These are phyloP conservation scores for Aspergillus affinis DNA, from an alignment of 495 filamentous ascomycete genomes.

Conservation along the genomic window DNA sequence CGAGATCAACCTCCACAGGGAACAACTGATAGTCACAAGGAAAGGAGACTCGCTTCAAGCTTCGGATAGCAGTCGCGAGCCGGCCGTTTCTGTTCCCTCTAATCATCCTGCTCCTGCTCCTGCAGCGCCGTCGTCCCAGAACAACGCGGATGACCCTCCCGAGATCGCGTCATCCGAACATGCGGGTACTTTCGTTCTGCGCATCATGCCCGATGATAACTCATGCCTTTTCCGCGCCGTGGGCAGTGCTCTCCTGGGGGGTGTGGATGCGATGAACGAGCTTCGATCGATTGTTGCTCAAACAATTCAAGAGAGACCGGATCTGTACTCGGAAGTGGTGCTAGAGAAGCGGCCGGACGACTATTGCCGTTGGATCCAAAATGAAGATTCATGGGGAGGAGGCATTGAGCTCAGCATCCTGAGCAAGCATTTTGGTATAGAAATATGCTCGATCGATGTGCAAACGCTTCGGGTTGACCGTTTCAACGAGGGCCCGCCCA, in stretches of 20 bases:
- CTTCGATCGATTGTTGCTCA: constrained; percentile 81
- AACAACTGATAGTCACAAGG: constrained; percentile 71
- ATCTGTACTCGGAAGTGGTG: constrained; percentile 70
- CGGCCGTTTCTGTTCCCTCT: constrained; percentile 18
- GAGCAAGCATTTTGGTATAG: constrained; percentile 79
- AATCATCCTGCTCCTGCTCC: constrained; percentile 16
- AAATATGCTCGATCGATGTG: constrained; percentile 85
- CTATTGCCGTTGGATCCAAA: constrained; percentile 85
- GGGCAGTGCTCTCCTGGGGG: constrained; percentile 70
- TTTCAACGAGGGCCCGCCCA: constrained; percentile 75
- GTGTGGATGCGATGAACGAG: constrained; percentile 69
- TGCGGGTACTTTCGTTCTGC: constrained; percentile 68
- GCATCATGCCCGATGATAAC: constrained; percentile 98
- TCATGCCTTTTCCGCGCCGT: constrained; percentile 92
- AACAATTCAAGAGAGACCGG: constrained; percentile 70
- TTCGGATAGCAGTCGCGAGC: constrained; percentile 19
- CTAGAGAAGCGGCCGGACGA: constrained; percentile 70
- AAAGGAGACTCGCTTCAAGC: constrained; percentile 31
- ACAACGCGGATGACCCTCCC: constrained; percentile 57
- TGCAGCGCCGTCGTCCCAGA: constrained; percentile 7
- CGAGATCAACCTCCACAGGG: constrained; percentile 72
- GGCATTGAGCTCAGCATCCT: constrained; percentile 86
- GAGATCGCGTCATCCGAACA: constrained; percentile 64
- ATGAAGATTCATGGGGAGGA: constrained; percentile 84
- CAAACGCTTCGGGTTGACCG: constrained; percentile 65